These are phyloP conservation scores for Cucumis melo DNA, from an alignment of 306 rosid species.

Conservation along the genomic window DNA sequence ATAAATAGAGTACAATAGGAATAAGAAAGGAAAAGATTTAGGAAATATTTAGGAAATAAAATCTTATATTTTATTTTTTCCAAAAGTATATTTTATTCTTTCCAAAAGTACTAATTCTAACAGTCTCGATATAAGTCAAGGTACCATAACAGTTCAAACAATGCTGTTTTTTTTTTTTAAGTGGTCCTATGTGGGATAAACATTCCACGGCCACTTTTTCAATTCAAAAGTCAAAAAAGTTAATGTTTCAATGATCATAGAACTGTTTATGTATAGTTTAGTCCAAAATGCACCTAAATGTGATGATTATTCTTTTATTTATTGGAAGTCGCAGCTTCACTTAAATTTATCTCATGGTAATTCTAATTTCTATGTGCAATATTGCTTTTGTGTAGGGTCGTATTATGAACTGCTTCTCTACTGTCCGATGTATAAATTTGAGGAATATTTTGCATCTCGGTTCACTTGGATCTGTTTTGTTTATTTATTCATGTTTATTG, in stretches of 20 bases:
- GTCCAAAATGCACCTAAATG: not conserved
- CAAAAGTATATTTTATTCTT: too few relatives aligned
- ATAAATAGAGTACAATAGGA: too few relatives aligned
- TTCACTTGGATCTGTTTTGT: not conserved
- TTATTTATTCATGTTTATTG: not conserved
- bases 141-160: not conserved
- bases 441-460: not conserved
- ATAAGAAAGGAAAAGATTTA: too few relatives aligned
- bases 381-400: not conserved
- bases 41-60: too few relatives aligned
- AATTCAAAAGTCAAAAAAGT: not conserved
- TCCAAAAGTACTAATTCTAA: too few relatives aligned
- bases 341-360: not conserved
- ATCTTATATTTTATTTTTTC: too few relatives aligned
- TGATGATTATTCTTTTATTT: not conserved
- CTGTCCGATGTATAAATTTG: not conserved
- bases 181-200: not conserved
- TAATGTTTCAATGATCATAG: not conserved
- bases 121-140: not conserved
- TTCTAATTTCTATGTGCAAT: not conserved
- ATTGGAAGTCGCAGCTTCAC: not conserved
- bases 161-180: not conserved
- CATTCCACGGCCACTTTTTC: not conserved
- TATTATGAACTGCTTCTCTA: not conserved
- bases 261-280: not conserved